These are phyloP conservation scores for Sporothrix protearum DNA, from an alignment of 2,329 filamentous ascomycete genomes.

Conservation along the genomic window DNA sequence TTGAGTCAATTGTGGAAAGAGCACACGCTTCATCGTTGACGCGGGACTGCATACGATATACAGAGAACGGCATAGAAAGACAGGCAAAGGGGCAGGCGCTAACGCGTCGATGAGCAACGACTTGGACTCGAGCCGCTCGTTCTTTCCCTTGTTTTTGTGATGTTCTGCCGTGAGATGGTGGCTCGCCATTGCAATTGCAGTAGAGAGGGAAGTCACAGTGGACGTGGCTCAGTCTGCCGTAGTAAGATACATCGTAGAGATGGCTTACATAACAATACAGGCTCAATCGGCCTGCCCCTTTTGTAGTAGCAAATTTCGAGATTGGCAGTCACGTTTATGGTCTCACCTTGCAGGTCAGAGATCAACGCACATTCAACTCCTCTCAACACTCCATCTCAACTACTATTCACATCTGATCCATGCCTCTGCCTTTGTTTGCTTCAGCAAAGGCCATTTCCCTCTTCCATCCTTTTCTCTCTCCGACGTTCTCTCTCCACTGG, in stretches of 20 bases:
- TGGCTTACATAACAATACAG: not conserved
- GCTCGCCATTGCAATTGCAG: not conserved
- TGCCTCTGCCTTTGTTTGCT: not conserved
- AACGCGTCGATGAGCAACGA: not conserved
- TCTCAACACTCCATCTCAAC: not conserved
- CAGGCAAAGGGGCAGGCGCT: not conserved
- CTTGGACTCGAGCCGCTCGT: not conserved
- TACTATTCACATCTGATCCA: not conserved
- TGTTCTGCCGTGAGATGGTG: not conserved
- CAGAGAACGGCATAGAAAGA: not conserved
- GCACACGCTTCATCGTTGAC: conserved; percentile 4
- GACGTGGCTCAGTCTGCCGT: not conserved
- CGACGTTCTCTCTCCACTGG: conserved; percentile 1
- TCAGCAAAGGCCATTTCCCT: not conserved
- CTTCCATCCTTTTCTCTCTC: not conserved
- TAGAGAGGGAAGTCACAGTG: not conserved
- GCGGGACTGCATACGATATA: not conserved
- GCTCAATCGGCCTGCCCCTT: not conserved
- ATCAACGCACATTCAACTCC: not conserved
- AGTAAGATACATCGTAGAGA: too few relatives aligned
- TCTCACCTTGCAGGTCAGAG: not conserved
- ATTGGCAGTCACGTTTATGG: conserved; percentile 8
- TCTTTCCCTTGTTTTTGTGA: not conserved
- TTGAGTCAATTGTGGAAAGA: not conserved
- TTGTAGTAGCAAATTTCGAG: not conserved